phyloP scores from a whole-genome alignment of 495 filamentous ascomycete genomes.

The Elaphomyces granulatus region DNA sequence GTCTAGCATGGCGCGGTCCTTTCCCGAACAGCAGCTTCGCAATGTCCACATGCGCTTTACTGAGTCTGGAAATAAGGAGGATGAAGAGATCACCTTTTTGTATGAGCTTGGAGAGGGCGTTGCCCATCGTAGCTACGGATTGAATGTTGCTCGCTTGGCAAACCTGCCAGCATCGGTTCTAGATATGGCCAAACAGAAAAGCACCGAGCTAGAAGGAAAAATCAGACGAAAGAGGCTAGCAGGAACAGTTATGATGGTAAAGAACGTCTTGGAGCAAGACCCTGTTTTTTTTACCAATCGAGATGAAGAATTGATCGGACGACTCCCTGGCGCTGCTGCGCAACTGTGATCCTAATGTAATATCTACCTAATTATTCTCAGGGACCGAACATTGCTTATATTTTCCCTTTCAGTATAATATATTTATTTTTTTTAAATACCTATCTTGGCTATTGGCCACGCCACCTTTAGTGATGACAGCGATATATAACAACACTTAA shows the following conservation, averaged over 20 bases:
- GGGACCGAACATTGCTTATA: too few relatives aligned
- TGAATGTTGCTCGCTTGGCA: slow-evolving; percentile 85
- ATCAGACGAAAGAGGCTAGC: slow-evolving; percentile 44
- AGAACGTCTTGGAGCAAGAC: slow-evolving; percentile 20
- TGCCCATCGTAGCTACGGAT: slow-evolving; percentile 81
- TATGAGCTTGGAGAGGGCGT: slow-evolving; percentile 78
- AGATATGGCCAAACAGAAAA: slow-evolving; percentile 65
- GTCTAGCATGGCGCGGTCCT: slow-evolving; percentile 51
- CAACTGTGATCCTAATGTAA: too few relatives aligned
- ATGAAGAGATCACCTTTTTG: slow-evolving; percentile 59
- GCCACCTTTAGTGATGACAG: too few relatives aligned
- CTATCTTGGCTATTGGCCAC: too few relatives aligned
- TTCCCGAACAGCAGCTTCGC: slow-evolving; percentile 42
- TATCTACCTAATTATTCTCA: too few relatives aligned
- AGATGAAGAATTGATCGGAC: slow-evolving; percentile 20
- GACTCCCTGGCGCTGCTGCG: slow-evolving; percentile 24
- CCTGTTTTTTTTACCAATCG: slow-evolving; percentile 1
- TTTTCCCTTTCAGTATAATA: too few relatives aligned
- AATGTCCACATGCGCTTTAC: slow-evolving; percentile 81
- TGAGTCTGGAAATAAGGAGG: slow-evolving; percentile 28
- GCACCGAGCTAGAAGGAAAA: slow-evolving; percentile 60
- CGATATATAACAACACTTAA: too few relatives aligned
- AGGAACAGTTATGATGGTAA: slow-evolving; percentile 33
- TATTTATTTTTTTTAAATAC: too few relatives aligned
- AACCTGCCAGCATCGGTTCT: slow-evolving; percentile 62